These are phyloP conservation scores for Sanguinoderma infundibulare DNA, from an alignment of 1,284 basidiomycete species.

Conservation along the genomic window DNA sequence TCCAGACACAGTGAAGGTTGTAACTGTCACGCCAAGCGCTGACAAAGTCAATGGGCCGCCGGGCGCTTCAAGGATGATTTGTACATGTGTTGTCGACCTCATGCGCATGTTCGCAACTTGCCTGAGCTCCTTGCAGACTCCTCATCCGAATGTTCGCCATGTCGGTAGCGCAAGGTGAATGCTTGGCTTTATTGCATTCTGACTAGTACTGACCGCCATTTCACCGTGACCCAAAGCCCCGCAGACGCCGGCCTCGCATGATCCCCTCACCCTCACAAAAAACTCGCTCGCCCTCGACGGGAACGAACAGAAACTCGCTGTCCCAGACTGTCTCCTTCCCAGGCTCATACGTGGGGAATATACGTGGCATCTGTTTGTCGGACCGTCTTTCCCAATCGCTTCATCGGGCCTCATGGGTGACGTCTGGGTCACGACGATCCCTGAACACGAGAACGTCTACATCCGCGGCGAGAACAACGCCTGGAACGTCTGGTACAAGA, in stretches of 20 bases:
- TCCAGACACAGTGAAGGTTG: no score
- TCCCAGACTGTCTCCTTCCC: background rate
- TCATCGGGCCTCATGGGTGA: conserved; percentile 1
- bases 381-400: background rate
- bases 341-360: background rate
- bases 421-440: background rate
- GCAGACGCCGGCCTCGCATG: no score
- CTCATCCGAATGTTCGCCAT: no score
- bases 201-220: no score
- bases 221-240: background rate
- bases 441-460: background rate
- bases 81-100: no score
- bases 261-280: background rate
- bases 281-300: background rate
- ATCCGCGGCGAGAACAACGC: background rate
- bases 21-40: no score
- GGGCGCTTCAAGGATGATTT: no score
- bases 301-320: background rate
- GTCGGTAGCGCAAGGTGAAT: background rate
- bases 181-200: no score
- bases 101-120: no score
- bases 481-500: conserved; percentile 3
- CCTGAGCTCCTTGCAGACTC: no score
- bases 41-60: no score
- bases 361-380: background rate